Conservation (phyloP, 192 early-diverging fungal genomes). For the Paraglomus occultum region DNA sequence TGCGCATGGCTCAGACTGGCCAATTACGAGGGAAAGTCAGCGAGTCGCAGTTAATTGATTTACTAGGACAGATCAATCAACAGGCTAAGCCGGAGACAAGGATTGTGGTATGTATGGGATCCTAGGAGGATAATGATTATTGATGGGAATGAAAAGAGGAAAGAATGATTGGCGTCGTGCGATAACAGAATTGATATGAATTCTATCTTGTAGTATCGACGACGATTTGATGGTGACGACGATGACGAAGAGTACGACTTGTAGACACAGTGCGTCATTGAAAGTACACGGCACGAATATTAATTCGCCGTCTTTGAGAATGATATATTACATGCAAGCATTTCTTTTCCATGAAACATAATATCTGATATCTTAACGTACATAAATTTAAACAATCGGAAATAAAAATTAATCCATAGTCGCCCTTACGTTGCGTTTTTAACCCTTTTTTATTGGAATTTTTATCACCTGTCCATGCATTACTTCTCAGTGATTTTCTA, state of each 20-base stretch:
- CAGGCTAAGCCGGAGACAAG: constrained; percentile 63
- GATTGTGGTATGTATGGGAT: constrained; percentile 69
- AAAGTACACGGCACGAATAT: too few species aligned
- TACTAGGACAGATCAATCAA: constrained; percentile 83
- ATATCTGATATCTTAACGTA: too few species aligned
- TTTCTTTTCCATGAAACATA: too few species aligned
- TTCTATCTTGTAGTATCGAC: constrained; percentile 54
- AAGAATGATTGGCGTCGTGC: not conserved
- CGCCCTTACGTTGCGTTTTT: too few species aligned
- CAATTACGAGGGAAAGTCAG: constrained; percentile 81
- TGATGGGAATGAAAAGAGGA: not conserved
- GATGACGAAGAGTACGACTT: constrained; percentile 64
- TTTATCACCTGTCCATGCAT: too few species aligned
- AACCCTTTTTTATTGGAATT: too few species aligned
- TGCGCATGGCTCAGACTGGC: constrained; percentile 84
- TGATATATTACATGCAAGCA: too few species aligned
- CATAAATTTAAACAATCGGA: constrained; percentile 45
- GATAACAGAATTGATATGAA: too few species aligned
- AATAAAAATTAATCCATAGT: not conserved
- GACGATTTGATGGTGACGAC: constrained; percentile 51
- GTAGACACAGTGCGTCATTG: too few species aligned
- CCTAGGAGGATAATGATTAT: too few species aligned
- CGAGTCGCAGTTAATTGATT: constrained; percentile 80
- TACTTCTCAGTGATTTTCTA: too few species aligned
- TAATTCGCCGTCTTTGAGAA: too few species aligned